Conservation (phyloP, 1,284 basidiomycete genomes). For the Neotropicomus parvogracilis region DNA sequence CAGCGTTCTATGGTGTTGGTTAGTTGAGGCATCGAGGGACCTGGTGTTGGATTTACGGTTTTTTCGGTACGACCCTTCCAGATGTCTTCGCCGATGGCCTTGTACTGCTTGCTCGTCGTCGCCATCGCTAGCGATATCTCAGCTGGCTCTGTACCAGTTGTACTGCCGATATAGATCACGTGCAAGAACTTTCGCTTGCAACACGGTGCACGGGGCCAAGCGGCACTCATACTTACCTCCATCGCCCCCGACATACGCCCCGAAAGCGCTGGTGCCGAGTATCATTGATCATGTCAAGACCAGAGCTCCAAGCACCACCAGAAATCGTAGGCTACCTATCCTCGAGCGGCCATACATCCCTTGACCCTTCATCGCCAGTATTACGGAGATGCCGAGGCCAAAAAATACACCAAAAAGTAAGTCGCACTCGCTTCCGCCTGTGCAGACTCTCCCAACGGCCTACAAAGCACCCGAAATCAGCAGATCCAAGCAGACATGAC, state of each 20-base stretch:
- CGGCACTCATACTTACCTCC: too few species aligned
- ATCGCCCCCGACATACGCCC: too few species aligned
- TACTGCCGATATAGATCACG: conserved; percentile 24
- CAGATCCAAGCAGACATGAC: conserved; percentile 99
- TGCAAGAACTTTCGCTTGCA: conserved; percentile 10
- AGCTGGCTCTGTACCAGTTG: background rate
- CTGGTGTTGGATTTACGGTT: conserved; percentile 57
- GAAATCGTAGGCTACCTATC: conserved; percentile 70
- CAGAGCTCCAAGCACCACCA: conserved; percentile 93
- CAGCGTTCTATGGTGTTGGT: conserved; percentile 71
- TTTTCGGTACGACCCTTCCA: conserved; percentile 91
- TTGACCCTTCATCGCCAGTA: conserved; percentile 54
- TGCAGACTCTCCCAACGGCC: background rate
- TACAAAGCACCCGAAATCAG: conserved; percentile 84
- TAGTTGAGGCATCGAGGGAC: conserved; percentile 13
- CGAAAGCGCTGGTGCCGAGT: background rate
- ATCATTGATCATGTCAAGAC: conserved; percentile 78
- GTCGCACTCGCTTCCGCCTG: conserved; percentile 17
- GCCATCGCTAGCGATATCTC: conserved; percentile 44
- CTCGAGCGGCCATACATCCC: conserved; percentile 5
- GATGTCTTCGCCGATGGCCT: conserved; percentile 81
- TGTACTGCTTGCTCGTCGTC: conserved; percentile 75
- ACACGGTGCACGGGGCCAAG: too few species aligned
- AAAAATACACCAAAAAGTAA: conserved; percentile 96
- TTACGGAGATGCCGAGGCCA: conserved; percentile 93